These are phyloP conservation scores for Mollisia scopiformis DNA, from an alignment of 2,329 filamentous ascomycete species.

Conservation along the genomic window DNA sequence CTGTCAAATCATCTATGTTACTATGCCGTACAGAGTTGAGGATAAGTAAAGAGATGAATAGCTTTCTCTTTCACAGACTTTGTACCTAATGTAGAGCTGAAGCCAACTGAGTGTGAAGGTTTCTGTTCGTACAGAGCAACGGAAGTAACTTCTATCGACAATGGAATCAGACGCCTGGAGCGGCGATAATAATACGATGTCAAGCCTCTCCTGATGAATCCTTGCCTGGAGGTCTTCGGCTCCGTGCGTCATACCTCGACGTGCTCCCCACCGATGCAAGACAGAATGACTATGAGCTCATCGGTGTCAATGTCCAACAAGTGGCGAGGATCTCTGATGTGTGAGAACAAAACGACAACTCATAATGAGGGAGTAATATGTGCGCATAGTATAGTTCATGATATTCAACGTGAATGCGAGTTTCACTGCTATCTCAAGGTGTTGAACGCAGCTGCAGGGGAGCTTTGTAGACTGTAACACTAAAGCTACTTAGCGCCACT, in stretches of 20 bases:
- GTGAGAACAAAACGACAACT: not conserved
- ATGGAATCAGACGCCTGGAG: too few relatives aligned
- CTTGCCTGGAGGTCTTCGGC: not conserved
- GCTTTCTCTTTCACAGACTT: too few relatives aligned
- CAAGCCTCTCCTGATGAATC: not conserved
- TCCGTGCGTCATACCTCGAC: not conserved
- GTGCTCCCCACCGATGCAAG: not conserved
- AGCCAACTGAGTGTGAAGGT: too few relatives aligned
- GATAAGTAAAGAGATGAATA: too few relatives aligned
- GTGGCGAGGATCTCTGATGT: not conserved
- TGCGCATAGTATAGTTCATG: too few relatives aligned
- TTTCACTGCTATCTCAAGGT: too few relatives aligned
- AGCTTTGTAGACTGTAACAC: not conserved
- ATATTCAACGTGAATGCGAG: too few relatives aligned
- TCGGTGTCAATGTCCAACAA: not conserved
- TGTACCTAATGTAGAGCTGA: too few relatives aligned
- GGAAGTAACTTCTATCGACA: too few relatives aligned
- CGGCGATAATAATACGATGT: not conserved
- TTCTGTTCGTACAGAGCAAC: too few relatives aligned
- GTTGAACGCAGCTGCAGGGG: not conserved
- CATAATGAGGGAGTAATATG: not conserved
- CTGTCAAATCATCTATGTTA: too few relatives aligned
- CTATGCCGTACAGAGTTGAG: too few relatives aligned
- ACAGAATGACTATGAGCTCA: not conserved
- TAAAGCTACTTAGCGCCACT: not conserved